Conservation (phyloP, 768 basidiomycete genomes). For the Mycena rosella region DNA sequence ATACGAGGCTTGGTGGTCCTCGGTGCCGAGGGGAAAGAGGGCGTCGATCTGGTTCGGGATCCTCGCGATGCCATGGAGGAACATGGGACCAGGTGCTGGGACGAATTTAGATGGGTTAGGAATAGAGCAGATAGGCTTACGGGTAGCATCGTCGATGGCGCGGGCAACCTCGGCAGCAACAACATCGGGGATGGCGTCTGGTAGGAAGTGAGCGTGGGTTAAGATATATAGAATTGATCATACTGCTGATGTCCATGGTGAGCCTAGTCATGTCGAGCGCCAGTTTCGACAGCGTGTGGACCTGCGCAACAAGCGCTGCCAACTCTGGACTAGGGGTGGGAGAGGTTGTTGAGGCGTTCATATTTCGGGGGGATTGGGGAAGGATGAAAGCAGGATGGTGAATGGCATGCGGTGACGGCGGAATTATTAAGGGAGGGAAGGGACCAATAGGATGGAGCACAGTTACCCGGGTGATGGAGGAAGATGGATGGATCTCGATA, state of each 20-base stretch:
- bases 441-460: too few species aligned
- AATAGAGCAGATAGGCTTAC: not conserved
- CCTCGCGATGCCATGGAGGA: not conserved
- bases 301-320: not conserved
- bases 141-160: not conserved
- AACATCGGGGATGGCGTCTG: not conserved
- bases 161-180: not conserved
- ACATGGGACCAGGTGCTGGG: not conserved
- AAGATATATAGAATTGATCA: not conserved
- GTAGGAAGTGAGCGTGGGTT: too few species aligned
- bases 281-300: not conserved
- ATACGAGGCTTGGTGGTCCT: not conserved
- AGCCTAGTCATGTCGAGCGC: conserved; percentile 2
- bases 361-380: not conserved
- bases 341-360: not conserved
- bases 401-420: too few species aligned
- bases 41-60: not conserved
- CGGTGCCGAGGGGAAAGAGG: not conserved
- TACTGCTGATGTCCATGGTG: not conserved
- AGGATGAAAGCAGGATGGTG: not conserved
- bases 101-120: not conserved
- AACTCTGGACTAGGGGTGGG: conserved; percentile 1
- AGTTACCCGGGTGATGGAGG: too few species aligned
- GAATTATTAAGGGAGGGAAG: too few species aligned
- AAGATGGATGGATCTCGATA: too few species aligned